Percentiles rank a stretch among this genome's conserved stretches.
phyloP scores from a whole-genome alignment of 805 yeast species.

The Vanderwaltozyma verrucispora region DNA sequence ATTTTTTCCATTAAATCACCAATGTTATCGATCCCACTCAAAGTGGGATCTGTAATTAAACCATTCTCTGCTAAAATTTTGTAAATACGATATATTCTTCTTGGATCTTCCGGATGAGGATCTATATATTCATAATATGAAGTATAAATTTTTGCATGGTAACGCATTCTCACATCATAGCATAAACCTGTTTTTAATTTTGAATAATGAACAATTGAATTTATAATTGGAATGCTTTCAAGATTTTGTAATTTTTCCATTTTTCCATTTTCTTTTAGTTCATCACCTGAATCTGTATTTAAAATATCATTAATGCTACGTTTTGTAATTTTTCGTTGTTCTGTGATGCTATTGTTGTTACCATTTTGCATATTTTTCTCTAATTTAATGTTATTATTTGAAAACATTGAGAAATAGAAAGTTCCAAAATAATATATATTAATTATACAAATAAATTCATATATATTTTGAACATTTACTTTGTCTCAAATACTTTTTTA shows the following conservation, averaged over 20 bases:
- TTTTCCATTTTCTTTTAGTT: too few relatives aligned
- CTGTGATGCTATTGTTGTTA: too few relatives aligned
- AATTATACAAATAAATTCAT: too few relatives aligned
- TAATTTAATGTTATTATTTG: too few relatives aligned
- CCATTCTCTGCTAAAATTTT: slow-evolving; percentile 92
- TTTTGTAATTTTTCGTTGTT: too few relatives aligned
- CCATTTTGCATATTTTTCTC: too few relatives aligned
- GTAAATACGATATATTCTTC: slow-evolving; percentile 88
- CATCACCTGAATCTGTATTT: too few relatives aligned
- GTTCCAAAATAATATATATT: too few relatives aligned
- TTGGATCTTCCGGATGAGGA: slow-evolving; percentile 98
- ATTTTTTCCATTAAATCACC: slow-evolving; percentile 83
- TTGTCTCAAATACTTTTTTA: too few relatives aligned
- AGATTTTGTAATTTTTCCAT: not conserved
- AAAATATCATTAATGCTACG: too few relatives aligned
- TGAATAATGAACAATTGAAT: slow-evolving; percentile 58
- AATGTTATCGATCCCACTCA: slow-evolving; percentile 57
- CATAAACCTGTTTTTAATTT: slow-evolving; percentile 86
- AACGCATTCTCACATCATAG: slow-evolving; percentile 94
- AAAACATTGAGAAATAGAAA: too few relatives aligned
- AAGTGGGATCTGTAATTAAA: slow-evolving; percentile 70
- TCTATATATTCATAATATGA: slow-evolving; percentile 89
- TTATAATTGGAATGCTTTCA: not conserved
- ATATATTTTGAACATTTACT: too few relatives aligned
- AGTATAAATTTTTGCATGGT: slow-evolving; percentile 89